Conservation (phyloP, 78 protist genomes). For the Chrysochromulina parva region DNA sequence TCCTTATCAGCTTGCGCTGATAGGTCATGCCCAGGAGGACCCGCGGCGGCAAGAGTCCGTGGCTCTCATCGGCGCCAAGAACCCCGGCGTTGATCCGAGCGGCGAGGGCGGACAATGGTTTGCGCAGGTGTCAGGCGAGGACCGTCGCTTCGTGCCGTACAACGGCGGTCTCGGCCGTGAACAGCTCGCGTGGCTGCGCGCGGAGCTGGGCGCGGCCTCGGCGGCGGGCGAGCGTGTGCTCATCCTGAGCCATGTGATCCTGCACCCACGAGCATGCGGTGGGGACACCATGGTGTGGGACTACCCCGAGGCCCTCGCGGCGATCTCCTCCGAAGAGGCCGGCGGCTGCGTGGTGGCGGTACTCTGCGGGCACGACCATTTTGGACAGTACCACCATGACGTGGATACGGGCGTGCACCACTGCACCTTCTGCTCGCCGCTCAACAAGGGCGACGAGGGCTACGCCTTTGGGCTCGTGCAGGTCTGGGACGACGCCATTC, state of each 20-base stretch:
- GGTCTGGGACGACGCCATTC: no score
- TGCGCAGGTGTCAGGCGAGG: no score
- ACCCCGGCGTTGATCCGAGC: background rate
- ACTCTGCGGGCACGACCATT: conserved; percentile 22
- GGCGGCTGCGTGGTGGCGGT: background rate
- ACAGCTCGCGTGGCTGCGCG: conserved; percentile 34
- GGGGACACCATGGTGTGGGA: conserved; percentile 6
- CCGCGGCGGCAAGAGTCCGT: background rate
- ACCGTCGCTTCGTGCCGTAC: conserved; percentile 26
- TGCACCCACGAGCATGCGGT: conserved; percentile 5
- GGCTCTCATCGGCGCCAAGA: background rate
- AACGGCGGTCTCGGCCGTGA: conserved; percentile 31
- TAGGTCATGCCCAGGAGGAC: background rate
- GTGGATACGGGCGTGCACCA: background rate
- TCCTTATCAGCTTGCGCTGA: background rate
- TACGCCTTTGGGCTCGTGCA: background rate
- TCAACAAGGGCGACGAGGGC: background rate
- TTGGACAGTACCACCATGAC: background rate
- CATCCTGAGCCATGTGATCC: background rate
- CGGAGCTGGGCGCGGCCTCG: background rate
- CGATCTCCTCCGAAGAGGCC: background rate
- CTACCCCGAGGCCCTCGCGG: background rate
- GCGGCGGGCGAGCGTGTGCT: conserved; percentile 19
- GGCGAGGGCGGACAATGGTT: no score
- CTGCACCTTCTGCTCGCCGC: background rate